Base-by-base conservation (phyloP, 2,329 filamentous ascomycete species). In the Sporothrix mexicana region DNA sequence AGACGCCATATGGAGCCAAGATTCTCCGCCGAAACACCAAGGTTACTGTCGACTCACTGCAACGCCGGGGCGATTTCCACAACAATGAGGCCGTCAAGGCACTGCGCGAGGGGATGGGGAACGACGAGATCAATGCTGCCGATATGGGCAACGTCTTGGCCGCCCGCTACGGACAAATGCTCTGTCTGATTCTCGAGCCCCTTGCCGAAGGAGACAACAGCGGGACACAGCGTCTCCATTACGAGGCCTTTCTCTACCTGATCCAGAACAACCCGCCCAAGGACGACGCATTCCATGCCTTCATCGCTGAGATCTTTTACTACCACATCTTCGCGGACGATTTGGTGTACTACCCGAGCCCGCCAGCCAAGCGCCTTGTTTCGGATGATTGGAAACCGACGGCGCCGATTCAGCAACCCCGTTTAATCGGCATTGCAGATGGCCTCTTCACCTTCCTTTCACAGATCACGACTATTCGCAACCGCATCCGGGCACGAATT, bases 391-490 rank as follows among this genome's bases (percentile, higher is more conserved):
- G 85, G 83, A 79, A 81, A 47, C 81, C 84, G 2, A 75, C 81
- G 53, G 76, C 81, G 0, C 78, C 82, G 2, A 84, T 87, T 41
- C 80, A 86, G 20, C 82, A 84, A 0, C 84, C 86, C 5, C 85
- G 88, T n/a, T 85, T 97, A 4, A 85, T 97, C 6, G 94, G 94
- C 25, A 91, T 97, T 36, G 90, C 92, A 55, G 94, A 97, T 77
- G 93, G 93, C 0, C 84, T 97, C 1, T 94, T 97, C 79, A 87
- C 88, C 47, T 91, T 92, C 78, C 90, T 97, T 43, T 91, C 91
- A 8, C 89, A 93, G 77, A 95, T 97, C 74, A 94, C 93, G 1
- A 88, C 88, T 13, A 88, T 97, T 51, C 88, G 94, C 57, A 92
- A 95, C 80, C 86, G 86, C 2, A 92, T 97, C 74, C 88, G 94